A percentile compares a stretch with the other conserved stretches of the same genome.
Conservation (phyloP, 208 protist genomes). For the Leishmania martiniquensis region DNA sequence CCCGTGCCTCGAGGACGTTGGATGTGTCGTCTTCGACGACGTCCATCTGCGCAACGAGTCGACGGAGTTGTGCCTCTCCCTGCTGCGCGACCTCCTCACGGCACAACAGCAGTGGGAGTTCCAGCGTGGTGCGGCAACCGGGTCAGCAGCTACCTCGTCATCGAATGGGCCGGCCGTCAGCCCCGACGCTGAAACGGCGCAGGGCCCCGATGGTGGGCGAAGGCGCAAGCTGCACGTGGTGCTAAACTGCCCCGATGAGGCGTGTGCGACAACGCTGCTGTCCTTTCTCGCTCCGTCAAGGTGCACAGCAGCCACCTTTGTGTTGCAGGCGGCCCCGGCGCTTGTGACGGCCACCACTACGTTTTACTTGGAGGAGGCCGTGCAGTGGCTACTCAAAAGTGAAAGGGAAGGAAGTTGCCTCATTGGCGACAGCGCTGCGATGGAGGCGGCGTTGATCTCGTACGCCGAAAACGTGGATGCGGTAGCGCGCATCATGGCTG, state of each 20-base stretch:
- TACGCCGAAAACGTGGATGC: conserved; percentile 86
- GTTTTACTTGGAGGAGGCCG: conserved; percentile 80
- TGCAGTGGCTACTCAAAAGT: conserved; percentile 83
- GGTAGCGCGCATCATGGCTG: conserved; percentile 66
- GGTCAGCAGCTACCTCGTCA: background rate
- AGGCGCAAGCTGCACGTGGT: conserved; percentile 59
- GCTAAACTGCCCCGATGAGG: conserved; percentile 74
- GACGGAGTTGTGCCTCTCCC: conserved; percentile 75
- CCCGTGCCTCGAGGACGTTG: conserved; percentile 69
- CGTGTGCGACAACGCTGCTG: conserved; percentile 41
- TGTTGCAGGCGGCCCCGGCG: conserved; percentile 12
- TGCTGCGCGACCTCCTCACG: conserved; percentile 59
- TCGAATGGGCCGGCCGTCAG: background rate
- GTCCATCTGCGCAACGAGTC: conserved; percentile 67
- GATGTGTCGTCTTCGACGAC: conserved; percentile 86
- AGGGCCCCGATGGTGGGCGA: conserved; percentile 5
- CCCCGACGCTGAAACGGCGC: conserved; percentile 2
- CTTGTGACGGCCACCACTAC: conserved; percentile 28
- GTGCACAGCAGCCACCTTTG: conserved; percentile 26
- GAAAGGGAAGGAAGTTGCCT: conserved; percentile 71
- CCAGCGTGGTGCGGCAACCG: conserved; percentile 19
- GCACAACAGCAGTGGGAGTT: conserved; percentile 31
- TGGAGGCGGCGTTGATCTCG: conserved; percentile 49
- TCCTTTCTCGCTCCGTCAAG: conserved; percentile 52
- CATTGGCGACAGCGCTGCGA: conserved; percentile 10